Conservation (phyloP, 371 early-diverging fungal genomes). For the Zychaea mexicana region DNA sequence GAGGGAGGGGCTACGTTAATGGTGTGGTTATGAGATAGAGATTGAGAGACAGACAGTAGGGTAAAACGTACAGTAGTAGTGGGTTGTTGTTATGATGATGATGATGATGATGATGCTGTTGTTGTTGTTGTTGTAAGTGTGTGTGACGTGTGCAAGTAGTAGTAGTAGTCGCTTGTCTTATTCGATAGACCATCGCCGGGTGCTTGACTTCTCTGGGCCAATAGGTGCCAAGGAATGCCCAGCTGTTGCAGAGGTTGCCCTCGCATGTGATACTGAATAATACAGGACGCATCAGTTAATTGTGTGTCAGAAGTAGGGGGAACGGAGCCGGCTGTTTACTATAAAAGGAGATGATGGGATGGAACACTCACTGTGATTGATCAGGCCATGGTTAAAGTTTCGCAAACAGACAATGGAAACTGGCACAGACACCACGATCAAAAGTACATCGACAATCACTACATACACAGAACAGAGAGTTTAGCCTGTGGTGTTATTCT, state of each 20-base stretch:
- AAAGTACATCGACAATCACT: constrained; percentile 38
- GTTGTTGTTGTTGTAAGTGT: too few relatives aligned
- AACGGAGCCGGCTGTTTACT: neutral
- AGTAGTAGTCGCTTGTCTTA: constrained; percentile 4
- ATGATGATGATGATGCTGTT: too few relatives aligned
- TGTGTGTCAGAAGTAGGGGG: too few relatives aligned
- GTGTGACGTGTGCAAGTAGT: too few relatives aligned
- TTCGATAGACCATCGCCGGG: constrained; percentile 33
- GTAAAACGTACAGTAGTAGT: too few relatives aligned
- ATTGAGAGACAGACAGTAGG: too few relatives aligned
- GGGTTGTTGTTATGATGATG: too few relatives aligned
- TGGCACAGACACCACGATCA: constrained; percentile 36
- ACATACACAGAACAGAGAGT: neutral
- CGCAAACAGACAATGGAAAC: constrained; percentile 30
- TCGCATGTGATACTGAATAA: constrained; percentile 27
- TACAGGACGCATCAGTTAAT: too few relatives aligned
- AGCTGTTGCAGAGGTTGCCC: constrained; percentile 14
- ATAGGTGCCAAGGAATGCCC: constrained; percentile 25
- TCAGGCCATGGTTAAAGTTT: constrained; percentile 28
- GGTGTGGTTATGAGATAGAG: too few relatives aligned
- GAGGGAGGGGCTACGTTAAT: too few relatives aligned
- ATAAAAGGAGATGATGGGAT: neutral
- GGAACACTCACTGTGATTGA: constrained; percentile 34
- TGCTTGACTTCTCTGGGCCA: constrained; percentile 22
- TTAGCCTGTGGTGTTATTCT: neutral